Evolutionary conservation across 2,329 filamentous ascomycete genomes (phyloP).

Genomic region (Colletotrichum siamense): DNA sequence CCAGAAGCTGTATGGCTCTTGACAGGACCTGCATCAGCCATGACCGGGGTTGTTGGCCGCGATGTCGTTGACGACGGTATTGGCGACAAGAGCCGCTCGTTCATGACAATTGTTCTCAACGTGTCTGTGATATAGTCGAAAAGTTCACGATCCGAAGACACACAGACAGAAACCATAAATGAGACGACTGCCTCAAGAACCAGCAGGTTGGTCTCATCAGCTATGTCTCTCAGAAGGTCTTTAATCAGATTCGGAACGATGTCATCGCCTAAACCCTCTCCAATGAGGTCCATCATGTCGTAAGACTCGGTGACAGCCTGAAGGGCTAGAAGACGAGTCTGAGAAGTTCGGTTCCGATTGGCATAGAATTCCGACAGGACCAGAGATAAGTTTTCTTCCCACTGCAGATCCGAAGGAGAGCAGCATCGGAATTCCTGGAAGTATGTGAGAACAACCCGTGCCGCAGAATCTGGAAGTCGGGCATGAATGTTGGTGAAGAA

Average conservation of each 20-base stretch:
- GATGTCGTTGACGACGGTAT: constrained; percentile 32
- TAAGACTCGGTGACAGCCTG: constrained; percentile 65
- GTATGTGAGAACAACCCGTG: constrained; percentile 68
- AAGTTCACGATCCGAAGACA: constrained; percentile 60
- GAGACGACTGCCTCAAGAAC: constrained; percentile 70
- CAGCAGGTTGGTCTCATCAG: constrained; percentile 66
- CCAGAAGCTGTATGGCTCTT: constrained; percentile 65
- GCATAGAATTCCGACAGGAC: constrained; percentile 69
- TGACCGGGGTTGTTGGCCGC: constrained; percentile 30
- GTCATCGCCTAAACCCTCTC: constrained; percentile 62
- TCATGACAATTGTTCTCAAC: constrained; percentile 55
- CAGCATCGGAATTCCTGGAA: constrained; percentile 74
- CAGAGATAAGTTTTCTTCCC: constrained; percentile 67
- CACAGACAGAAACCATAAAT: constrained; percentile 69
- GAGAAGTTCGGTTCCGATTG: constrained; percentile 63
- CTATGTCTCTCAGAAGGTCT: constrained; percentile 65
- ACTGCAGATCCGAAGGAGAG: constrained; percentile 72
- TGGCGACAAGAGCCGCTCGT: constrained; percentile 52
- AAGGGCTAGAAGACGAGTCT: constrained; percentile 68
- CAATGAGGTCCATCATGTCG: constrained; percentile 61
- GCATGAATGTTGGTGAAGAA: constrained; percentile 69
- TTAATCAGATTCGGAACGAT: constrained; percentile 64
- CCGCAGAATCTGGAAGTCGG: constrained; percentile 69
- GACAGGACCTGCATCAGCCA: constrained; percentile 26
- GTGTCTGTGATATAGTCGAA: constrained; percentile 65